Evolutionary conservation across 441 rosid genomes (phyloP), one percentile per base, ranked within the genome.

Genomic region (Erodium texanum): DNA sequence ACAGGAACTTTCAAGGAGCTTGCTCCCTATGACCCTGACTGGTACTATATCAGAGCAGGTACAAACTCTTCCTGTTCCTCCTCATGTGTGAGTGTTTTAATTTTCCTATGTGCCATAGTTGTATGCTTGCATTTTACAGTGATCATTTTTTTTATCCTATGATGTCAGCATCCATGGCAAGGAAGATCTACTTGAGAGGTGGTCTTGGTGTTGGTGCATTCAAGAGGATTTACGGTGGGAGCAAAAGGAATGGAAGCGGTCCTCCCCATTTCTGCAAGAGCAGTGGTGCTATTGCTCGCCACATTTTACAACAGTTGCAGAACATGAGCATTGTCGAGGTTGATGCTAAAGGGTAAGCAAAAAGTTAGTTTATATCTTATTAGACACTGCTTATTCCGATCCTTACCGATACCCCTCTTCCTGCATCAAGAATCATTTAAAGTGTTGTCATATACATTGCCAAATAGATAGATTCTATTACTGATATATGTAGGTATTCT

Each of bases 161-260:
- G 1, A 20, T 73, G 73, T 78, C 77, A 90, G 97, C 97, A 1
- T 91, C 96, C n/a, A 91, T 91, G 91, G 97, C 92, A 10, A 87
- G 97, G 81, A 91, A 91, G 78, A 85, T 91, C 22, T 89, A 89
- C 78, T 69, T 91, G 50, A 87, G 96, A 75, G 96, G 93, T 43
- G 97, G 97, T 56, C 92, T 89, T 36, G 97, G 97, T n/a, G 96
- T 91, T 12, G 97, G 97, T 76, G 89, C 93, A 65, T 89, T 91
- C 75, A 79, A 84, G 16, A 91, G 97, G 74, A 91, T 89, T 62
- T 91, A 91, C 66, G 97, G 97, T 48, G 97, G 96, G 0, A 91
- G 96, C 88, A 82, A 91, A 82, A 91, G 97, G 76, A 89, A 91
- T 45, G 96, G 97, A 11, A 89, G 93, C 68, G 90, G 96, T 27